Evolutionary conservation across 2,329 filamentous ascomycete genomes (phyloP), one percentile per base, ranked within the genome.

Genomic region (Ophiognomonia clavigignenti-juglandacearum): DNA sequence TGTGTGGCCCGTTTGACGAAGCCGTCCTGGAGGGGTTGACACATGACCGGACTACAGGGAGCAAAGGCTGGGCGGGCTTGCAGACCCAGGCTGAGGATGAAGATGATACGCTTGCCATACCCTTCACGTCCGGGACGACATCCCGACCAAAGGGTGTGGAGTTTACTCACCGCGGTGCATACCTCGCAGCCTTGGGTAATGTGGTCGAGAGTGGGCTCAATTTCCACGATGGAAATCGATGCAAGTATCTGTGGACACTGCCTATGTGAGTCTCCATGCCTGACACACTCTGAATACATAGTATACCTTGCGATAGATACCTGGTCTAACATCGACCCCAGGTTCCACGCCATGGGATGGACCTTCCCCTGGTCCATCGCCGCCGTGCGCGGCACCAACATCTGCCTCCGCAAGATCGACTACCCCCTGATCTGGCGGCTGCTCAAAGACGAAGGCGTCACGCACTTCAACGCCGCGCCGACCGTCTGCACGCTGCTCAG

Each of bases 401-500:
- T 96, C 63, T 96, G 91, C 59, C 73, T 98, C 16, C 80, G 93
- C 51, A 97, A 96, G 71, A 88, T 98, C 54, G 90, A 97, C 67
- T 98, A 98, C 62, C 82, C 88, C 0, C 74, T 92, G 49, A 95
- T 98, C 51, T 98, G 93, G 93, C 78, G 79, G 40, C 70, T 98
- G 4, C 71, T 98, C 27, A 95, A 90, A 60, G 79, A 89, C 43
- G 88, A 97, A 65, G 74, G 80, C 6, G 86, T 98, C 54, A 97
- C 90, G 1, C 93, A 98, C 66, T 97, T 95, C 71, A 95, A 92
- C 61, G 92, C 92, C 1, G 93, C 92, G 0, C 93, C 93, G 0
- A 98, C 93, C 0, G 93, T 98, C 43, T 97, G 97, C 64, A 98
- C 92, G 0, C 71, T 97, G 1, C 79, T 98, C 3, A 96, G 93